Evolutionary conservation across 2,329 filamentous ascomycete species (phyloP), one percentile per base, ranked within the genome.

Genomic region (Apiospora phragmitis): DNA sequence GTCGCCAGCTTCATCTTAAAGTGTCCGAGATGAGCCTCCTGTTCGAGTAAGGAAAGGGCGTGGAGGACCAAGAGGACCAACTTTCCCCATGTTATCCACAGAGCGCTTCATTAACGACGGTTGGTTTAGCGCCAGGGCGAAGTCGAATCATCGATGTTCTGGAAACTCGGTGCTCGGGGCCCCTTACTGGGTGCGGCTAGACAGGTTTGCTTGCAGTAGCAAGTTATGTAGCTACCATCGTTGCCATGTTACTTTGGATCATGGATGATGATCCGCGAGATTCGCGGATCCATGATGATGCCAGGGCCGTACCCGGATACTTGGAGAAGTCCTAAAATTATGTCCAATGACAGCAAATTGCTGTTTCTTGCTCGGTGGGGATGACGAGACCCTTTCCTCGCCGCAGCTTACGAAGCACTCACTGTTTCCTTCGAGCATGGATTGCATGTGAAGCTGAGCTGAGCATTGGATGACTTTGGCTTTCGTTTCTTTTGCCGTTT

Each of bases 1-100:
- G 65, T 67, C 65, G 21, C 65, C 65, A 67, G 65, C 65, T 67
- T 67, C 65, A 67, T 67, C 32, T 67, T 67, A 67, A 67, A 62
- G 55, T 67, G 65, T 67, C 65, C 65, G 65, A 67, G 65, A 67
- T 67, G 65, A 67, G 65, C 65, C 65, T 67, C 65, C 45, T 62
- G 55, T 62, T 24, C 32, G 21, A 35, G 51, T 35, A 59, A 59
- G 51, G 26, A 21, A 29, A 32, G 35, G 26, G 29, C 51, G 29
- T 29, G 51, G 29, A 62, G 51, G 26, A 55, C n/a, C n/a, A n/a
- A n/a, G 29, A 62, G 51, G 26, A 29, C 51, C 51, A 62, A 62
- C 55, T 18, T 62, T 38, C 55, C 55, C 55, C 55, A 62, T 62
- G 55, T n/a, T 62, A 62, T 14, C 55, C 55, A 62, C 55, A 38